These are phyloP conservation scores for Cryptosporidium ubiquitum DNA, from an alignment of 169 alveolate genomes.

Conservation along the genomic window DNA sequence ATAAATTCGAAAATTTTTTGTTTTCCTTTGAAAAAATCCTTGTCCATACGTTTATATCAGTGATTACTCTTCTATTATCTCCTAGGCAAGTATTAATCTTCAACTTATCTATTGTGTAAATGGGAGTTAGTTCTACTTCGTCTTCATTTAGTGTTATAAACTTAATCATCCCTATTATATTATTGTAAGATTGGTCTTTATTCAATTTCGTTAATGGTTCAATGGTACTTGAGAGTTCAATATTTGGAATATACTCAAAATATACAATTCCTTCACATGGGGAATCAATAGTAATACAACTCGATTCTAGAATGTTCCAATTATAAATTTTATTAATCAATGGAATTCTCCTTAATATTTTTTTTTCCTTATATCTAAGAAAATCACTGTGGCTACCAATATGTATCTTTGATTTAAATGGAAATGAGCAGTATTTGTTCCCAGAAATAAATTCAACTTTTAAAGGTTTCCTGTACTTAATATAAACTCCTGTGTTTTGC, in stretches of 20 bases:
- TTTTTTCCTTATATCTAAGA: not conserved
- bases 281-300: conserved; percentile 26
- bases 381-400: conserved; percentile 65
- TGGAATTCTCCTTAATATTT: conserved; percentile 31
- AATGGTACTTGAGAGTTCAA: not conserved
- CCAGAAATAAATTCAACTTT: not conserved
- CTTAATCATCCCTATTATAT: conserved; percentile 1
- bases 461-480: not conserved
- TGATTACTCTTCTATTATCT: conserved; percentile 1
- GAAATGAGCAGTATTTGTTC: not conserved
- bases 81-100: no score
- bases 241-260: conserved; percentile 14
- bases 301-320: conserved; percentile 9
- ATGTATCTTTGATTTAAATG: not conserved
- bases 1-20: not conserved
- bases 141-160: not conserved
- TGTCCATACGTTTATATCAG: conserved; percentile 5
- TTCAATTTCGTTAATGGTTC: not conserved
- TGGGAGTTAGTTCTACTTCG: conserved; percentile 14
- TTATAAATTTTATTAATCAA: conserved; percentile 18
- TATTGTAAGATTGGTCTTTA: not conserved
- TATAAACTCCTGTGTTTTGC: conserved; percentile 57
- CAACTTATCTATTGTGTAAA: not conserved
- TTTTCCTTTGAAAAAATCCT: not conserved
- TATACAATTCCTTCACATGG: conserved; percentile 65